Evolutionary conservation across 75 land plant genomes (phyloP), one percentile per base, ranked within the genome.

Genomic region (Pinus taeda): DNA sequence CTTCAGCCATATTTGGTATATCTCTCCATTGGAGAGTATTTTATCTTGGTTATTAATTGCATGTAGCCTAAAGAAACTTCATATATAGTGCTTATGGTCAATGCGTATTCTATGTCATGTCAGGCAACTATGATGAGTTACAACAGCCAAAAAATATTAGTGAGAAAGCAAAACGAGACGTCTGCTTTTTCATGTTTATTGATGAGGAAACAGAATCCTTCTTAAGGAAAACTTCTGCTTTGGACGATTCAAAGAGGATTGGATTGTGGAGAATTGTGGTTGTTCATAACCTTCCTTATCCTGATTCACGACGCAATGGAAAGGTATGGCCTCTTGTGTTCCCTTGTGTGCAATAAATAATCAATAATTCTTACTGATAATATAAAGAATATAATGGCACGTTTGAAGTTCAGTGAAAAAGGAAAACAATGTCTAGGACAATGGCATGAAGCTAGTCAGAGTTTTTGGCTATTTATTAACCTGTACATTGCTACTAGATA

Each of bases 131-230:
- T 88, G 99, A 97, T 81, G 79, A 77, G 29, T 49, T 97, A 77
- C 91, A 89, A 63, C 95, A 96, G 84, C 99, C 99, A 57, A 89
- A 77, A 76, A 94, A 95, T 81, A 81, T 97, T 21, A 97, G 95
- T 74, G 85, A 93, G 57, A 75, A 74, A 73, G 76, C 97, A n/a
- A 85, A 80, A 81, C 78, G 83, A 42, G 83, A 77, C 57, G 85
- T 90, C 20, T 97, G 99, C 82, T 97, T 95, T 71, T 92, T 79
- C 78, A 92, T 97, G 99, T 97, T 97, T 84, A 87, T 96, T 21
- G 99, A 97, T 85, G 93, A 90, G 80, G 92, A 87, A 74, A 97
- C 98, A 12, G 89, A 88, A 77, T 83, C 83, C 8, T 80, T 75
- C 67, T 37, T 92, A 30, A 88, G 75, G 29, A 82, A 85, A 57